Conservation (phyloP, 495 filamentous ascomycete genomes). For the Neurospora sp. region DNA sequence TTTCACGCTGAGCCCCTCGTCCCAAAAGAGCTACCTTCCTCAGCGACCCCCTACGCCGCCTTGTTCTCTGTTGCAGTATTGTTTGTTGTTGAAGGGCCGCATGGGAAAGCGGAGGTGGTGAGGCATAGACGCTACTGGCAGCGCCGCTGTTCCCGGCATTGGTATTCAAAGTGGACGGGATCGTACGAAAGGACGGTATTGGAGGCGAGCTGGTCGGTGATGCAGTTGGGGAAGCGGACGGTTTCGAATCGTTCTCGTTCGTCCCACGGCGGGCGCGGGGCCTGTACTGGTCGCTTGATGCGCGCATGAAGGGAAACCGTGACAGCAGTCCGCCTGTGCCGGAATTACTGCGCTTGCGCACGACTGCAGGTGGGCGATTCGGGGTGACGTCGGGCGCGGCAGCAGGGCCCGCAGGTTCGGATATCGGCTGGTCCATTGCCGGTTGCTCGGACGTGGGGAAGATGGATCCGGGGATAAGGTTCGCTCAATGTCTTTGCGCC, state of each 20-base stretch:
- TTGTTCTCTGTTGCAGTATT: slow-evolving; percentile 56
- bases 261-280: slow-evolving; percentile 32
- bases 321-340: slow-evolving; percentile 46
- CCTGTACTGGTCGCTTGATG: slow-evolving; percentile 33
- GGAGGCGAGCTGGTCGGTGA: slow-evolving; percentile 15
- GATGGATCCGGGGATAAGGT: not conserved
- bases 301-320: slow-evolving; percentile 53
- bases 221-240: slow-evolving; percentile 8
- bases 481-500: not conserved
- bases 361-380: slow-evolving; percentile 8
- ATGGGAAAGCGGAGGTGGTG: slow-evolving; percentile 28
- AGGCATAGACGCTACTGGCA: slow-evolving; percentile 22
- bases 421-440: slow-evolving; percentile 13
- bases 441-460: not conserved
- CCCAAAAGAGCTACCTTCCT: slow-evolving; percentile 72
- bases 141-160: slow-evolving; percentile 15
- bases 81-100: slow-evolving; percentile 42
- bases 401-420: slow-evolving; percentile 1
- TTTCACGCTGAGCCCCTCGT: slow-evolving; percentile 52
- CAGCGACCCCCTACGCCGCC: slow-evolving; percentile 67
- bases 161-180: slow-evolving; percentile 9
- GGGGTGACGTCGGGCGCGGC: slow-evolving; percentile 11
- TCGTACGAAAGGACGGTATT: slow-evolving; percentile 17
- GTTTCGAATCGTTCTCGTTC: slow-evolving; percentile 16
- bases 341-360: slow-evolving; percentile 22